Base-by-base conservation (phyloP, 805 yeast genomes). In the Yarrowia hollandica region DNA sequence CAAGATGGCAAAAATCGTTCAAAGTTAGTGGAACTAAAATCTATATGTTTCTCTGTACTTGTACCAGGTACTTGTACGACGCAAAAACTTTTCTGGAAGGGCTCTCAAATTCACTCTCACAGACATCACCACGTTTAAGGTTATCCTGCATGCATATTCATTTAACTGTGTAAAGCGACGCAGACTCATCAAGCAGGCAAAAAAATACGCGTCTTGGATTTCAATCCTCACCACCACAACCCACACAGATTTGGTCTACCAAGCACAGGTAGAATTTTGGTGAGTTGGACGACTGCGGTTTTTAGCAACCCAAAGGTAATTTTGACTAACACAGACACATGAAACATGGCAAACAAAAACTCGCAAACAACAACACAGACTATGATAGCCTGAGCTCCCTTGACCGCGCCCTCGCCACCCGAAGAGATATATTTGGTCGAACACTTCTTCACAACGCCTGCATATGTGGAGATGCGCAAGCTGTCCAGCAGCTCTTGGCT, bases 391-490 rank as follows among this genome's bases (percentile, higher is more conserved):
- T 48, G 56, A 48, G 56, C 41, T 14, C 31, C 15, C 19, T 48
- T 21, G 65, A 71, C 23, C 78, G 78, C 26, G 67, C 82, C 4
- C 30, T 34, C 4, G 56, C 30, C 35, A 68, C 66, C 18, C 72
- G 72, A 57, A 74, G 89, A 62, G 96, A 89, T 67, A 71, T 84
- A 4, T 84, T 86, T 70, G 96, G 96, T 1, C 74, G 90, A 54
- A 78, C 67, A 19, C 38, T 66, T 41, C 54, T 64, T 38, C 67
- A 68, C 61, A 35, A 62, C 62, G 77, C 62, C 52, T 70, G 66
- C 44, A 69, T 61, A 57, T 67, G 59, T 65, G 75, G 65, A 63
- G 41, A 60, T 21, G 18, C 55, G 16, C 46, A 60, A 6, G 34
- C 63, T 22, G 71, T 87, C 15, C 66, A 71, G 8, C 73, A 73